Conservation (phyloP, 805 yeast genomes). For the Wickerhamiella cacticola region DNA sequence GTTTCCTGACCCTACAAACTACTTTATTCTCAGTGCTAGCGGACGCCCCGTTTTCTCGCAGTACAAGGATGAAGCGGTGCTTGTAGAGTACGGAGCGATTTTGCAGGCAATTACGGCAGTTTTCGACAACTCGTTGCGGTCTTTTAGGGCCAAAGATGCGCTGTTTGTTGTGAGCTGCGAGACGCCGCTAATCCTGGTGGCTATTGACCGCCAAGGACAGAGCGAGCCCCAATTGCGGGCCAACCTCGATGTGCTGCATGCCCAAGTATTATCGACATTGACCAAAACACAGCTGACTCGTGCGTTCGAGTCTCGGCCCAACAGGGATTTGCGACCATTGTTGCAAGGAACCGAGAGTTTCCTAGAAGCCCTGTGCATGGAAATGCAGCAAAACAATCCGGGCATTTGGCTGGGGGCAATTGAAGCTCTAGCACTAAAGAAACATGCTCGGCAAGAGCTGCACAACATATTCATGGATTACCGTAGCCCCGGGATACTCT, state of each 20-base stretch:
- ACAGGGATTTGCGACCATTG: constrained; percentile 67
- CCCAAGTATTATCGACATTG: constrained; percentile 67
- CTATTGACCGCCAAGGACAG: constrained; percentile 36
- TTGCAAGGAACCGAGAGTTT: constrained; percentile 68
- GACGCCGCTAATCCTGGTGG: constrained; percentile 62
- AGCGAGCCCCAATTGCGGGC: constrained; percentile 36
- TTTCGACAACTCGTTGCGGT: constrained; percentile 23
- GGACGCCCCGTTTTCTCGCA: constrained; percentile 24
- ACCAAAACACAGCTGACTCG: constrained; percentile 67
- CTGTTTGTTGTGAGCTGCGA: constrained; percentile 48
- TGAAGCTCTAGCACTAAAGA: constrained; percentile 49
- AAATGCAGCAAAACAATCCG: constrained; percentile 43
- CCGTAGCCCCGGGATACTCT: constrained; percentile 47
- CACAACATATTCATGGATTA: constrained; percentile 42
- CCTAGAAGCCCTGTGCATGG: constrained; percentile 49
- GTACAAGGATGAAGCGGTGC: constrained; percentile 17
- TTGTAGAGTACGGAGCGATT: constrained; percentile 21
- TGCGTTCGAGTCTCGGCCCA: constrained; percentile 57
- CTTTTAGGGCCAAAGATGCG: constrained; percentile 42
- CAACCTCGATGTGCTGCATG: constrained; percentile 62
- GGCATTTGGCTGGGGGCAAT: constrained; percentile 53
- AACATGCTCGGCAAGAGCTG: constrained; percentile 45
- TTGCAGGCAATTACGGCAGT: constrained; percentile 23
- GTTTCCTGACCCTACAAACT: constrained; percentile 14
- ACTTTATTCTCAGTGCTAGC: constrained; percentile 20